These are phyloP conservation scores for Cladophialophora carrionii DNA, from an alignment of 2,329 filamentous ascomycete genomes.

Conservation along the genomic window DNA sequence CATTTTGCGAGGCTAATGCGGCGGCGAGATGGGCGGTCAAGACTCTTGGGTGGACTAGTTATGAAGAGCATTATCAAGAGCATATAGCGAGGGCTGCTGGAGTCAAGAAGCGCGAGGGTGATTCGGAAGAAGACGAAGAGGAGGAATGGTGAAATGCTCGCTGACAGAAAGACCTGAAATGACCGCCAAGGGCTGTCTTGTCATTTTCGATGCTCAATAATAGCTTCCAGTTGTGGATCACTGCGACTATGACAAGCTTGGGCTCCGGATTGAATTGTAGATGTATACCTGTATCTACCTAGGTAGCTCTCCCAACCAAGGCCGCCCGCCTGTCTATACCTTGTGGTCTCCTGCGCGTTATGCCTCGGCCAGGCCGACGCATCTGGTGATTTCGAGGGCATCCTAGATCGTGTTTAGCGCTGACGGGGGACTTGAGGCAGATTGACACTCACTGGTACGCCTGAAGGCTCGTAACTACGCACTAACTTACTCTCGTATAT, in stretches of 20 bases:
- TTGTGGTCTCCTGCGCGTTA: neutral
- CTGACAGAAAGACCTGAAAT: neutral
- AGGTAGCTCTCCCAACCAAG: neutral
- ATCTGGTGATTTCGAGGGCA: conserved; percentile 68
- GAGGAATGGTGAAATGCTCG: neutral
- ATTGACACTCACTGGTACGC: conserved; percentile 53
- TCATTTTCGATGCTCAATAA: neutral
- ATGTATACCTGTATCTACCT: neutral
- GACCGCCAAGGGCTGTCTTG: no score
- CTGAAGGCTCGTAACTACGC: conserved; percentile 70
- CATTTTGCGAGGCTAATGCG: neutral
- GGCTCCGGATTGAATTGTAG: neutral
- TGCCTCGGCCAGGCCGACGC: conserved; percentile 48
- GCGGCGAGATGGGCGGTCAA: neutral
- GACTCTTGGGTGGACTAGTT: neutral
- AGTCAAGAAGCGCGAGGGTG: neutral
- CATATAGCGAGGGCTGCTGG: neutral
- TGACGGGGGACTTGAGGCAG: neutral
- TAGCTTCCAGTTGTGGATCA: neutral
- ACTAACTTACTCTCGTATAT: conserved; percentile 66
- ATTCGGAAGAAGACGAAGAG: neutral
- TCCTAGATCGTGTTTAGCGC: conserved; percentile 54
- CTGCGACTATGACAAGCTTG: neutral
- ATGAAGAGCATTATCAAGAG: neutral
- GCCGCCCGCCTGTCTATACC: no score